Base-by-base conservation (phyloP, 108 stramenopile genomes). In the Epithemia pelagica region DNA sequence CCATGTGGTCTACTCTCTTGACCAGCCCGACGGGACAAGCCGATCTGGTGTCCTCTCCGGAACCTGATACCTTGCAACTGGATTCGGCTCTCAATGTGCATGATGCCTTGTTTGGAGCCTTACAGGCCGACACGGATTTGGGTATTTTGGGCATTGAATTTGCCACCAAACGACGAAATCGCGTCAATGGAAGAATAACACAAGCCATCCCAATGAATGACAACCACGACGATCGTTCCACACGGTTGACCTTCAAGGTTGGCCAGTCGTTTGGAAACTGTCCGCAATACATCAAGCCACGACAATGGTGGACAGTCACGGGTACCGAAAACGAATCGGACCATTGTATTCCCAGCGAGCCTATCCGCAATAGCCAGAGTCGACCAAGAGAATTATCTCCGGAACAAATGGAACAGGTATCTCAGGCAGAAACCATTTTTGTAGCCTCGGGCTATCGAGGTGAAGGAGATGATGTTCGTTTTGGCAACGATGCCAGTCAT, bases 181-280 rank as follows among this genome's bases (percentile, higher is more conserved):
- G 75, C 18, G 75, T 76, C 66, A 76, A 76, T 72, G 75, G 75
- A 15, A 37, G 75, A 7, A 61, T 68, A 7, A 30, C 30, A 2
- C 1, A 0, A 19, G 22, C 61, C 3, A n/a, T 5, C 7, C 56
- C 56, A n/a, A 15, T 46, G 10, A 25, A 69, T 31, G 32, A 18
- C 20, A 23, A 21, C n/a, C 22, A 19, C n/a, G 53, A 18, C 28
- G 52, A 33, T 28, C 15, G 5, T 5, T 46, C 37, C 10, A 10
- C 37, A 5, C 18, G 28, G 21, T 22, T 74, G 33, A 28, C 57
- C 61, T 76, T 76, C 51, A 54, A 32, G 52, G 71, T 76, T 22
- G 75, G 68, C 31, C 75, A 72, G 30, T 28, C 53, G 23, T 76
- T 76, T 64, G 75, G 75, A 22, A 76, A 76, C 53, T 76, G 75